These are phyloP conservation scores for Pichia scutulata DNA, from an alignment of 805 yeast genomes.

Conservation along the genomic window DNA sequence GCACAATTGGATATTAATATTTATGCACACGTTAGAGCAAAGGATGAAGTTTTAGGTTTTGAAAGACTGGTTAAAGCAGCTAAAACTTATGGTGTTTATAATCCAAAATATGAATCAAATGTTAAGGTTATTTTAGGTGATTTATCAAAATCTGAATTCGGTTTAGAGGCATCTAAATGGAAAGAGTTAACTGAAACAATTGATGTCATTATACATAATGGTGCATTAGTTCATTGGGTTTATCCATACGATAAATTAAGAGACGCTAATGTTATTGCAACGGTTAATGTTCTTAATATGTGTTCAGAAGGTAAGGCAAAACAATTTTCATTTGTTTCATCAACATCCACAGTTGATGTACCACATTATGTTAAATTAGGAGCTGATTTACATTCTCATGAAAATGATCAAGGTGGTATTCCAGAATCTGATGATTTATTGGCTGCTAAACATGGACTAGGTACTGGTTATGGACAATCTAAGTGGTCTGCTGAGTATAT, in stretches of 20 bases:
- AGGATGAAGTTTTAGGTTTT: slow-evolving; percentile 56
- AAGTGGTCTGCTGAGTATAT: slow-evolving; percentile 96
- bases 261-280: slow-evolving; percentile 87
- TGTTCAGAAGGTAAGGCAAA: slow-evolving; percentile 79
- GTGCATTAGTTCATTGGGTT: slow-evolving; percentile 98
- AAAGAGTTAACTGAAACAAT: slow-evolving; percentile 42
- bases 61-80: slow-evolving; percentile 73
- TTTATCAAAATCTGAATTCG: slow-evolving; percentile 65
- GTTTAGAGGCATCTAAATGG: slow-evolving; percentile 57
- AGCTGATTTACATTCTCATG: slow-evolving; percentile 56
- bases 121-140: slow-evolving; percentile 80
- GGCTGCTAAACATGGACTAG: slow-evolving; percentile 77
- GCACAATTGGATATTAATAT: slow-evolving; percentile 47
- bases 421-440: slow-evolving; percentile 74
- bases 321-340: slow-evolving; percentile 83
- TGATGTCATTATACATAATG: slow-evolving; percentile 89
- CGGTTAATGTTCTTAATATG: slow-evolving; percentile 74
- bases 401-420: slow-evolving; percentile 66
- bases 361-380: slow-evolving; percentile 73
- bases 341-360: slow-evolving; percentile 88
- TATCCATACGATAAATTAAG: slow-evolving; percentile 87
- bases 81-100: slow-evolving; percentile 76
- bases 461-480: slow-evolving; percentile 94
- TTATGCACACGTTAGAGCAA: slow-evolving; percentile 88
- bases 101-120: slow-evolving; percentile 45